Conservation (phyloP, 257 asterid genomes). For the Solanum paucissectum region DNA sequence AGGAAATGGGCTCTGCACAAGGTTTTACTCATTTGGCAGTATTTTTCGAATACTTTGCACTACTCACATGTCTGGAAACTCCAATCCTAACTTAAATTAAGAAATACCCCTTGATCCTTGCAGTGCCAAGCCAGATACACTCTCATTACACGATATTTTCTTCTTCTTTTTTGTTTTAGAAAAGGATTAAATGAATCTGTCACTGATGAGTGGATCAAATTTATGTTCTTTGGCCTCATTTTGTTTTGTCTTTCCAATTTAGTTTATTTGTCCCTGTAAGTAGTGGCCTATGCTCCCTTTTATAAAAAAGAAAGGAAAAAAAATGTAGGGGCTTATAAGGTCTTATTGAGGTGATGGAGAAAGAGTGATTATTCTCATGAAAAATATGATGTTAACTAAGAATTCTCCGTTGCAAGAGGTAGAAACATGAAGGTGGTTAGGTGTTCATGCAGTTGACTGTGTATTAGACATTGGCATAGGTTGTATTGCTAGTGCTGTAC, state of each 20-base stretch:
- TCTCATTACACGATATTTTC: background rate
- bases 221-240: background rate
- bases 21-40: constrained; percentile 27
- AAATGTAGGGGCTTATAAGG: background rate
- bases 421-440: background rate
- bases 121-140: background rate
- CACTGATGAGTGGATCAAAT: background rate
- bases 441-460: background rate
- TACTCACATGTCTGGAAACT: background rate
- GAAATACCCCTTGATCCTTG: background rate
- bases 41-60: background rate
- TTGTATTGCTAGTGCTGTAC: background rate
- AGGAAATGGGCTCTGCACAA: constrained; percentile 54
- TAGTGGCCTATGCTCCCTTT: background rate
- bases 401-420: background rate
- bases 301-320: background rate
- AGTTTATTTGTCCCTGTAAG: background rate
- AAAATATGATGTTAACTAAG: background rate
- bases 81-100: background rate
- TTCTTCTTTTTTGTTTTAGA: background rate
- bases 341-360: background rate
- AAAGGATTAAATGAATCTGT: background rate
- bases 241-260: background rate
- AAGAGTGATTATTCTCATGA: background rate
- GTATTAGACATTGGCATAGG: background rate